Percentiles rank a stretch among this genome's conserved stretches.
phyloP scores from a whole-genome alignment of 352 stramenopile species.

The Elongisporangium undulatum region DNA sequence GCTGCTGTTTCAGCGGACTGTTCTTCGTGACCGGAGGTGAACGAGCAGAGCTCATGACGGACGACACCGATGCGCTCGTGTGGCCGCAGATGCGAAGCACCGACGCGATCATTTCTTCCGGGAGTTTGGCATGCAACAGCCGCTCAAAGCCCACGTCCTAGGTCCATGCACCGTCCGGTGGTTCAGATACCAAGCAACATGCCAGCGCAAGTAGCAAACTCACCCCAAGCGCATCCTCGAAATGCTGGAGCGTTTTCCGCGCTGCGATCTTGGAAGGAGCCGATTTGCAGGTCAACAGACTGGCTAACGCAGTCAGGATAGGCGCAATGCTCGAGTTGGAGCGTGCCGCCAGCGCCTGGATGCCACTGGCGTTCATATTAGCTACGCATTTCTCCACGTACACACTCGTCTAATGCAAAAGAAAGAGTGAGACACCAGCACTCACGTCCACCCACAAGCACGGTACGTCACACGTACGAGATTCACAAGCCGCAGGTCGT shows the following conservation, averaged over 20 bases:
- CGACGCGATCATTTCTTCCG: neutral
- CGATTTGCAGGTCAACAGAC: conserved; percentile 35
- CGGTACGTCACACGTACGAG: conserved; percentile 18
- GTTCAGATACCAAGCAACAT: neutral
- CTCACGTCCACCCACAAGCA: neutral
- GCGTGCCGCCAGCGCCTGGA: conserved; percentile 19
- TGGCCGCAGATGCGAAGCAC: neutral
- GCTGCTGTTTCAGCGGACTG: conserved; percentile 5
- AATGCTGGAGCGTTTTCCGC: conserved; percentile 32
- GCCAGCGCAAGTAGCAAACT: conserved; percentile 2
- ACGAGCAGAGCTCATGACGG: neutral
- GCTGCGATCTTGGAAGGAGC: conserved; percentile 36
- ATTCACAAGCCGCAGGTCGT: conserved; percentile 46
- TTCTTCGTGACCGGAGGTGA: neutral
- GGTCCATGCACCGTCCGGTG: neutral
- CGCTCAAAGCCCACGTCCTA: conserved; percentile 5
- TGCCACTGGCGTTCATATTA: conserved; percentile 24
- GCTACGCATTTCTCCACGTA: conserved; percentile 62
- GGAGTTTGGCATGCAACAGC: neutral
- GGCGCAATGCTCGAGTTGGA: conserved; percentile 10
- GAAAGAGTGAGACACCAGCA: neutral
- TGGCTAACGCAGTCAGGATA: conserved; percentile 20
- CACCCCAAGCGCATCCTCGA: conserved; percentile 38
- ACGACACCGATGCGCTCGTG: neutral
- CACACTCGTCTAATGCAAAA: conserved; percentile 29